Evolutionary conservation across 1,139 yeast species (phyloP).

Genomic region (Yamadazyma diospyri): DNA sequence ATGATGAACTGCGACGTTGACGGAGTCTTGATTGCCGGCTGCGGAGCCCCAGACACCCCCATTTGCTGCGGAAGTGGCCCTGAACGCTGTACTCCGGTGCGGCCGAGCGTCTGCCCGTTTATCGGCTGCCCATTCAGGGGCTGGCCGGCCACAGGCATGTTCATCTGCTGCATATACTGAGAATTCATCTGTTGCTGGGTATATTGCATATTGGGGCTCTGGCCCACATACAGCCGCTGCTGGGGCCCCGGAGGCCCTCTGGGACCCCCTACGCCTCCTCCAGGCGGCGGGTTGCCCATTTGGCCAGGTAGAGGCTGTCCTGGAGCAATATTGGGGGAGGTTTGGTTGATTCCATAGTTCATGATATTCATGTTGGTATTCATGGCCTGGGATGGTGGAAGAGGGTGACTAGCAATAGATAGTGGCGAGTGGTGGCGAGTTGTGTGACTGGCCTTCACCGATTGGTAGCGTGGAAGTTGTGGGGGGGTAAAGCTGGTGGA

Average conservation of each 20-base stretch:
- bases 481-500: no score
- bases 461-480: no score
- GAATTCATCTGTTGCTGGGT: slow-evolving; percentile 7
- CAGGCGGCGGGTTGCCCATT: neutral
- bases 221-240: slow-evolving; percentile 11
- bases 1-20: slow-evolving; percentile 6
- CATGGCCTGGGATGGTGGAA: no score
- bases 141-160: slow-evolving; percentile 1
- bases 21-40: slow-evolving; percentile 6
- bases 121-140: slow-evolving; percentile 4
- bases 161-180: slow-evolving; percentile 8
- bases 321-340: slow-evolving; percentile 5
- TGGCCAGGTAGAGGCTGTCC: slow-evolving; percentile 2
- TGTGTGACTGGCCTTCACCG: no score
- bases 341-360: slow-evolving; percentile 4
- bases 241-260: no score
- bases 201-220: slow-evolving; percentile 14
- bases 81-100: slow-evolving; percentile 10
- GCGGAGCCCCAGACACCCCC: slow-evolving; percentile 1
- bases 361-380: slow-evolving; percentile 9
- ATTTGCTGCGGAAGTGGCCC: slow-evolving; percentile 19
- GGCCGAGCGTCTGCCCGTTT: slow-evolving; percentile 1
- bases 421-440: no score
- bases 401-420: no score
- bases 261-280: neutral